phyloP scores from a whole-genome alignment of 2,329 filamentous ascomycete genomes.

The Alternaria sp. region DNA sequence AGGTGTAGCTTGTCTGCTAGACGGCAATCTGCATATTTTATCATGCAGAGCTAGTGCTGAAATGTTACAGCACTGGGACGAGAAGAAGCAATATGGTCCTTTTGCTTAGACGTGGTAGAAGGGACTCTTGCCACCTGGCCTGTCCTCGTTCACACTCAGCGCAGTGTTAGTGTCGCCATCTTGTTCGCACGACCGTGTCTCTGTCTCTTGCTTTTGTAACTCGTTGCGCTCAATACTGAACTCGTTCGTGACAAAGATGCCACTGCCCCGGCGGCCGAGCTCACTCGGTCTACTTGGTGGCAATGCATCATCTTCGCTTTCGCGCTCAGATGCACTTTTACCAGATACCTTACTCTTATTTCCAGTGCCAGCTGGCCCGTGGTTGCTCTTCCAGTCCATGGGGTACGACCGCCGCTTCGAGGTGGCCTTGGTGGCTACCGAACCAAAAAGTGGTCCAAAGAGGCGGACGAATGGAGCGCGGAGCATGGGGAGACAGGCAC shows the following conservation, averaged over 20 bases:
- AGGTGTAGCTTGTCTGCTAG: not conserved
- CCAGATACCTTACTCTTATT: constrained; percentile 16
- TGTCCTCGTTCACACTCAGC: constrained; percentile 23
- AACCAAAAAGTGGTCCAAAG: constrained; percentile 32
- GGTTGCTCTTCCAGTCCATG: constrained; percentile 22
- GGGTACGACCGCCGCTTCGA: constrained; percentile 24
- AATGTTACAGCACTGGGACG: not conserved
- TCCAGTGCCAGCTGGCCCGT: constrained; percentile 12
- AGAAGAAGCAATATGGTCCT: not conserved
- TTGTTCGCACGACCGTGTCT: constrained; percentile 14
- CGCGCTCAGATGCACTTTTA: constrained; percentile 21
- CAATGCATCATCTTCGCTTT: constrained; percentile 27
- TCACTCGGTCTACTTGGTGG: not conserved
- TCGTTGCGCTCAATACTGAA: constrained; percentile 27
- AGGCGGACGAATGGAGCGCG: constrained; percentile 32
- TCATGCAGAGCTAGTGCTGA: not conserved
- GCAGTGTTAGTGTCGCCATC: constrained; percentile 15
- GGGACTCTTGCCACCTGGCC: constrained; percentile 20
- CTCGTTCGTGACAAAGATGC: constrained; percentile 33
- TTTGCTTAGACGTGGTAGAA: constrained; percentile 25
- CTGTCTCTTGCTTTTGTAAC: constrained; percentile 14
- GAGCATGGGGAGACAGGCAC: constrained; percentile 35
- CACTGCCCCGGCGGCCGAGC: constrained; percentile 20
- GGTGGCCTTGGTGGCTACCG: constrained; percentile 7
- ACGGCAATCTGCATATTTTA: not conserved